Base-by-base conservation (phyloP, 176 grass and related monocot genomes). In the Elymus sibiricus region DNA sequence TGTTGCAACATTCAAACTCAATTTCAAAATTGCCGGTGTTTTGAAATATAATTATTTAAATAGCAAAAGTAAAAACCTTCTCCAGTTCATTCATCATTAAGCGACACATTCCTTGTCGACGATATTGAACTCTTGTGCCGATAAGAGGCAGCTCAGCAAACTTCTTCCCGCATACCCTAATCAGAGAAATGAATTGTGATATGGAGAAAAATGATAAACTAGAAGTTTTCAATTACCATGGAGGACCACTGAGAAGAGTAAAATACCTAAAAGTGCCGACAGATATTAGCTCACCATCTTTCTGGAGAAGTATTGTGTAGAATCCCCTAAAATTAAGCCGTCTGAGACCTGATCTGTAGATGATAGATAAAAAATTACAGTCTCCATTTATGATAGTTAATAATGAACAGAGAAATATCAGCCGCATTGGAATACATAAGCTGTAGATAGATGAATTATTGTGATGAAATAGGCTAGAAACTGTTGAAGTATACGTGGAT, bases 321-420 rank as follows among this genome's bases (percentile, higher is more conserved):
- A 97, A 97, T 77, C 94, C 94, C 86, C 89, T 83, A 90, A 91
- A 94, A 76, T 97, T 92, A 73, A 97, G 51, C n/a, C 89, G 65
- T 51, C 84, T 84, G 84, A 97, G 91, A 47, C 86, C 86, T 19
- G 89, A 93, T 67, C 91, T 93, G 85, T 79, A 87, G 63, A 86
- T 19, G 44, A 53, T 34, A 84, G 16, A 73, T 80, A 84, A 56
- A 76, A 43, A 89, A 38, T n/a, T 58, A 53, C 49, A 75, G 17
- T 39, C 7, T 55, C 35, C 9, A 44, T 25, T 24, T 66, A 73
- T 49, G 83, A 42, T 40, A 39, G 73, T 53, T 84, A 24, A 70
- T 78, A 40, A 63, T 73, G 82, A 28, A 22, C n/a, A 29, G 26
- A 60, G 38, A 62, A 84, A 70, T 42, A 79, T 62, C n/a, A 26